A percentile compares a stretch with the other conserved stretches of the same genome.
phyloP scores from a whole-genome alignment of 495 filamentous ascomycete species.

The Neurospora discreta region DNA sequence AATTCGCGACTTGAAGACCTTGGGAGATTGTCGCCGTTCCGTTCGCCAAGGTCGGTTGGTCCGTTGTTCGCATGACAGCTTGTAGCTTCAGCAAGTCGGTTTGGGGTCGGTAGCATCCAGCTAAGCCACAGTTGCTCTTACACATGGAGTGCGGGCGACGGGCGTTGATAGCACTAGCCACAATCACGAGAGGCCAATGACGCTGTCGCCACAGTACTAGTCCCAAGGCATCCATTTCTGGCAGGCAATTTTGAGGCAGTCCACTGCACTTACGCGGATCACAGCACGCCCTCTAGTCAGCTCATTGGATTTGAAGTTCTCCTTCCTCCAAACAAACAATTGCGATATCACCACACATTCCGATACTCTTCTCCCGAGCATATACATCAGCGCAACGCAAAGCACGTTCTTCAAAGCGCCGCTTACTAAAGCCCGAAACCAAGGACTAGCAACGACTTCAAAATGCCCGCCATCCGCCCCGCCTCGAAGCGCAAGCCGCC shows the following conservation, averaged over 20 bases:
- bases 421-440: constrained; percentile 1
- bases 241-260: neutral
- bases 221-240: neutral
- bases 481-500: constrained; percentile 78
- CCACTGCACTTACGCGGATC: neutral
- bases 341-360: neutral
- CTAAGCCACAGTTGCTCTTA: neutral
- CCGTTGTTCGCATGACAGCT: neutral
- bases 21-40: constrained; percentile 11
- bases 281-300: neutral
- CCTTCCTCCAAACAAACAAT: neutral
- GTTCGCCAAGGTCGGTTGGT: constrained; percentile 1
- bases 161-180: neutral
- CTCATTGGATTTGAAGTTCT: neutral
- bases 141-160: neutral
- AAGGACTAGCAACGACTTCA: constrained; percentile 9
- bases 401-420: neutral
- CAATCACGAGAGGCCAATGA: neutral
- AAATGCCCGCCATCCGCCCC: constrained; percentile 78
- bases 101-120: neutral
- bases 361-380: neutral
- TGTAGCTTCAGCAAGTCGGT: neutral
- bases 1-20: neutral
- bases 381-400: neutral
- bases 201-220: neutral